These are phyloP conservation scores for Saraca asoca DNA, from an alignment of 331 rosid genomes.

Conservation along the genomic window DNA sequence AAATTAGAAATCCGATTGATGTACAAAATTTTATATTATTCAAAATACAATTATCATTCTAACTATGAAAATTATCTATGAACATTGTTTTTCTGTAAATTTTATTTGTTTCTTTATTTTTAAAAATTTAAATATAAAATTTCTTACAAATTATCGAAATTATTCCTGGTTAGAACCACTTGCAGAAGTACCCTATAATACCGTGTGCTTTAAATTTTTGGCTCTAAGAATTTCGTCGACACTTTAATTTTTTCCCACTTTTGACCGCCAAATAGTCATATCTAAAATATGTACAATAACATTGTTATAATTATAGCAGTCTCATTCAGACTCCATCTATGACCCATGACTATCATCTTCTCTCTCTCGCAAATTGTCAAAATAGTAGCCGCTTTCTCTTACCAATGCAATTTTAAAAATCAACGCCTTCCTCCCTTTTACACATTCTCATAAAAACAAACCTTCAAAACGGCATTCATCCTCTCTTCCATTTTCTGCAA, in stretches of 20 bases:
- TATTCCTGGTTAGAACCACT: no score
- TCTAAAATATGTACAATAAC: not conserved
- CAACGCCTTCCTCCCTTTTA: slow-evolving; percentile 19
- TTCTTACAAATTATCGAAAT: no score
- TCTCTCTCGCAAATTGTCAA: slow-evolving; percentile 6
- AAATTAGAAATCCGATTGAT: no score
- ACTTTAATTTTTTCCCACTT: slow-evolving; percentile 30
- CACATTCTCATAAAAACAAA: not conserved
- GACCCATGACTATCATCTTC: slow-evolving; percentile 31
- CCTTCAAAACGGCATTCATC: not conserved
- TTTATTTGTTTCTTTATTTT: not conserved
- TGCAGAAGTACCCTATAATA: not conserved
- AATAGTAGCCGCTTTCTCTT: slow-evolving; percentile 46
- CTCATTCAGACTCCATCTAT: slow-evolving; percentile 4
- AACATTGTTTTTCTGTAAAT: not conserved
- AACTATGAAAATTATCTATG: no score
- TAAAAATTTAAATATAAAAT: no score
- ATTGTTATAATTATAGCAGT: not conserved
- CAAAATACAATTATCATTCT: no score
- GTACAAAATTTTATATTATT: no score
- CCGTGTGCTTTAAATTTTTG: not conserved
- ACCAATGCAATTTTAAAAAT: slow-evolving; percentile 28
- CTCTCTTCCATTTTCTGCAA: not conserved
- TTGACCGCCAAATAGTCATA: slow-evolving; percentile 50
- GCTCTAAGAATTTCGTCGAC: slow-evolving; percentile 16